Conservation (phyloP, 331 rosid species). For the Acacia concinna region DNA sequence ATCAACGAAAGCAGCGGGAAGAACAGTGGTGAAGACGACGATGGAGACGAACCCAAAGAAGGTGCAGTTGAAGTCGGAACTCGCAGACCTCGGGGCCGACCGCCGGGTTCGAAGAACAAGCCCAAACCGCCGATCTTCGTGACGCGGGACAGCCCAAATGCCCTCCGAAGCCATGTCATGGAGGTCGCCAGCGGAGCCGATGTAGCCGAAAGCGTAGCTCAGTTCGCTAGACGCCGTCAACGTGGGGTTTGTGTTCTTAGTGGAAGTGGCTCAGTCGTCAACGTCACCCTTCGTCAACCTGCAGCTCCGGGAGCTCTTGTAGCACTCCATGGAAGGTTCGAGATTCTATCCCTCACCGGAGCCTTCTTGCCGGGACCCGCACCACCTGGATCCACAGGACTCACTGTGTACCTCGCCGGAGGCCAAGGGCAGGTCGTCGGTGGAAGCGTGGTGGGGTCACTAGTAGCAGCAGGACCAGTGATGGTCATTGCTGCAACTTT, state of each 20-base stretch:
- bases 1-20: slow-evolving; percentile 53
- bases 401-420: slow-evolving; percentile 80
- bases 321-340: slow-evolving; percentile 92
- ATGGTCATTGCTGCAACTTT: slow-evolving; percentile 93
- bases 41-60: slow-evolving; percentile 76
- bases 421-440: slow-evolving; percentile 92
- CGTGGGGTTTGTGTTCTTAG: slow-evolving; percentile 96
- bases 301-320: slow-evolving; percentile 80
- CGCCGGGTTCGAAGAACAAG: slow-evolving; percentile 91
- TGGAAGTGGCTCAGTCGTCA: slow-evolving; percentile 84
- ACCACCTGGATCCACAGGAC: slow-evolving; percentile 81
- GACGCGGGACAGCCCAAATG: slow-evolving; percentile 85
- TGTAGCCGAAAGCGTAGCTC: slow-evolving; percentile 78
- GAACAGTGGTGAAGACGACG: slow-evolving; percentile 19
- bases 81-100: slow-evolving; percentile 85
- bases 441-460: slow-evolving; percentile 86
- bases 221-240: slow-evolving; percentile 78
- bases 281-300: slow-evolving; percentile 84
- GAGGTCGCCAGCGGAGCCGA: slow-evolving; percentile 92
- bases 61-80: slow-evolving; percentile 81
- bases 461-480: slow-evolving; percentile 88
- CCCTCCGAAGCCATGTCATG: slow-evolving; percentile 84
- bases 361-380: slow-evolving; percentile 88
- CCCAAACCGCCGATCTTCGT: slow-evolving; percentile 91
- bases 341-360: slow-evolving; percentile 77